Base-by-base conservation (phyloP, 257 asterid species). In the Sherardia arvensis region DNA sequence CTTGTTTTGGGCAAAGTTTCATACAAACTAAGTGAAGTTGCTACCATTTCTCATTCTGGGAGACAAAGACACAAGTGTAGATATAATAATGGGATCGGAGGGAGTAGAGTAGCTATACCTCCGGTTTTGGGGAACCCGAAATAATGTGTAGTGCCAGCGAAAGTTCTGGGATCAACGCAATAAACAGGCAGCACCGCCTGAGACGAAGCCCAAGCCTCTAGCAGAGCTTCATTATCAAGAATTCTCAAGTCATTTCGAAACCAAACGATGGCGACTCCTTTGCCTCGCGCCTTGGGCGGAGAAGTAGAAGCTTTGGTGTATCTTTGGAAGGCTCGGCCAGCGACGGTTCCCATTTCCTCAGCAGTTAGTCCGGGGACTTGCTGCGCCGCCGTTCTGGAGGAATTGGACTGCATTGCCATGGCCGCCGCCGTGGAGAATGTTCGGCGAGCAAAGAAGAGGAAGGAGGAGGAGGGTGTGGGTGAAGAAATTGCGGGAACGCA, bases 101-200 rank as follows among this genome's bases (percentile, higher is more conserved):
- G 47, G 47, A 10, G 47, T 9, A 17, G 15, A 1, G 2, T 20
- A 3, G 17, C 0, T 34, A 12, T 23, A 92, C 99, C 97, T 85
- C 99, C 99, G 68, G 94, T 92, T 81, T 89, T 92, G 30, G 99
- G 97, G 65, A 92, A 81, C 10, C 83, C 94, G 61, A 92, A 92
- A 87, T 77, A 66, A 77, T 80, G 80, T 10, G 99, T 87, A 7
- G 83, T 65, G 21, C 72, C 74, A 38, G 51, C 14, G 51, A 89
- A 89, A 7, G 73, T 72, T 32, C 87, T 81, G 0, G 99, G 91
- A 76, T 92, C 99, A 62, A 89, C 71, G 63, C 97, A 92, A 67
- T 85, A 87, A 23, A 92, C 97, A 53, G 97, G 97, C 78, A 92
- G 76, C 59, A 92, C 78, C 53, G 73, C 76, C 74, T 87, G 85